Evolutionary conservation across 108 stramenopile genomes (phyloP), one percentile per base, ranked within the genome.

Genomic region (Pelagomonas calceolata): DNA sequence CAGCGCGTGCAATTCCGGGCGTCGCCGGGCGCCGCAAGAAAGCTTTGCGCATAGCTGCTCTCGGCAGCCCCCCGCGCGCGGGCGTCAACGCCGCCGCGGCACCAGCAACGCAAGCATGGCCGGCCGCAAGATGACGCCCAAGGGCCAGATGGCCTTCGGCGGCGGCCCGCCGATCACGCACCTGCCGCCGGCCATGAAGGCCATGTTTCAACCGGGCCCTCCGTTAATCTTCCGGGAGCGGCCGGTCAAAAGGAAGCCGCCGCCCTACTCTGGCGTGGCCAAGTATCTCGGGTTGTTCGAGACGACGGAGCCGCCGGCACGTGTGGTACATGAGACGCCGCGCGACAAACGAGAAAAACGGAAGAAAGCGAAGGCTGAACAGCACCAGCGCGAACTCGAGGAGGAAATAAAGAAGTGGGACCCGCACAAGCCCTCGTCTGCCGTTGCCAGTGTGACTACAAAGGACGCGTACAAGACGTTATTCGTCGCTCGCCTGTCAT

Each of bases 401-500:
- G 10, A 17, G 26, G 51, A 17, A 4, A 12, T 26, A 1, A 12
- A 4, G 51, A 12, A 4, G 7, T 60, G 51, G 51, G 51, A 60
- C 51, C 51, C 51, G 51, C 21, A 16, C 21, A 60, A 60, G 21
- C 51, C 51, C 21, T 26, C 21, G 21, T 17, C 18, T 3, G 51
- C 51, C 51, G 26, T 60, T 26, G 51, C 21, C 0, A 4, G 7
- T 4, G 21, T 60, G 21, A 26, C 26, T 17, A 60, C 51, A 26
- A 12, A 12, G 7, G 51, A 60, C 51, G 51, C 51, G 51, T 96
- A 95, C 84, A 92, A 93, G 82, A 95, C 97, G 0, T 82, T 98
- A 5, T 97, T 97, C 75, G 91, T 98, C 7, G 90, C 91, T 14
- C 78, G 95, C 63, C 77, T 98, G 18, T 91, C 92, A 37, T 97